Percentiles rank a stretch among this genome's conserved stretches.
These are phyloP conservation scores for Urostyla sp. DNA, from an alignment of 73 alveolate species.

Conservation along the genomic window DNA sequence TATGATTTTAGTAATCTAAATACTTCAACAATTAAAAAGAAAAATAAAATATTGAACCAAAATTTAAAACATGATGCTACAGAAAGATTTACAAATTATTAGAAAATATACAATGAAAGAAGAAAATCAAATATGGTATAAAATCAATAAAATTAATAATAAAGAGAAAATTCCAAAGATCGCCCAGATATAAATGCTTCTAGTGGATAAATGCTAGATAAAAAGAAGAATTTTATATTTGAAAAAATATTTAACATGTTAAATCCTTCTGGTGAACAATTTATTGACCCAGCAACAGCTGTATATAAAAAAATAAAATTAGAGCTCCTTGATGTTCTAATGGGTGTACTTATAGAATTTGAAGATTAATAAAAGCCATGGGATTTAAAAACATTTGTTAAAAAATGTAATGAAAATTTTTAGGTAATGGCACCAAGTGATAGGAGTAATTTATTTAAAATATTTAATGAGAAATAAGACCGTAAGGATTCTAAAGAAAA, in stretches of 20 bases:
- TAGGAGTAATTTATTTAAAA: slow-evolving; percentile 32
- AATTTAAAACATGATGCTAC: no score
- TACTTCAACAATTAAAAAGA: no score
- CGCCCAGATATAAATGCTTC: slow-evolving; percentile 46
- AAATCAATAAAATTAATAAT: not conserved
- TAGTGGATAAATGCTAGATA: slow-evolving; percentile 17
- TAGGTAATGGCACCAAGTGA: slow-evolving; percentile 40
- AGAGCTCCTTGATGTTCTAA: slow-evolving; percentile 18
- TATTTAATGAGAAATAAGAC: slow-evolving; percentile 8
- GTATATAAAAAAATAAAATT: slow-evolving; percentile 7
- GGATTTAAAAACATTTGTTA: slow-evolving; percentile 31
- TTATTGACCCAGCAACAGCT: slow-evolving; percentile 51
- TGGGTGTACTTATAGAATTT: slow-evolving; percentile 40
- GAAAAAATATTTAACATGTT: not conserved
- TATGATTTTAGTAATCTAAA: no score
- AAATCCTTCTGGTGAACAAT: not conserved
- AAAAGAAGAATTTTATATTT: slow-evolving; percentile 23
- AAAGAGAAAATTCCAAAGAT: slow-evolving; percentile 38
- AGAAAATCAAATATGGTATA: not conserved
- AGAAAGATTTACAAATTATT: no score
- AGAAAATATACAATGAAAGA: no score
- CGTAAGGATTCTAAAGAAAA: not conserved
- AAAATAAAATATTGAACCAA: no score
- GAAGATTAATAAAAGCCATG: slow-evolving; percentile 31
- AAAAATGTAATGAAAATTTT: slow-evolving; percentile 40